Evolutionary conservation across 1,284 basidiomycete genomes (phyloP), one percentile per base, ranked within the genome.

Genomic region (Sanghuangporus baumii): DNA sequence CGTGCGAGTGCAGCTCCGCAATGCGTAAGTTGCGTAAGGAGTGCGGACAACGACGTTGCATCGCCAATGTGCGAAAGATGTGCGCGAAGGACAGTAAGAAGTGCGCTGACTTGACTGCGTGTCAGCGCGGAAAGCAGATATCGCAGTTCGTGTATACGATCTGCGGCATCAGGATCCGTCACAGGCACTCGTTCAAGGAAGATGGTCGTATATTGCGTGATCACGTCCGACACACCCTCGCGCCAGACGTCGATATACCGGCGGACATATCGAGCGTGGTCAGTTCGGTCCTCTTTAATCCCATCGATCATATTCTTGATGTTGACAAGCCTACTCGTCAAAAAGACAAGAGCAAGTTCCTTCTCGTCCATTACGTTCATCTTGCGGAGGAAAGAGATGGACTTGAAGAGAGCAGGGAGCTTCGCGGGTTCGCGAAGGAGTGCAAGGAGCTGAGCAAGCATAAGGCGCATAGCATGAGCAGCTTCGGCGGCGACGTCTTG

Each of bases 11-110:
- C 93, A n/a, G 88, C 85, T 4, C 92, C 87, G 72, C 94, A 96
- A 74, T 97, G 97, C 8, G 91, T 91, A 52, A 98, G 82, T 70
- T 97, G 95, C 0, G 94, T 95, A 59, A 96, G 84, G 55, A 97
- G 81, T 7, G 94, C 89, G 0, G 89, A 87, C 55, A 96, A 82
- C 1, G 89, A 79, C 0, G 88, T 81, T 0, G 90, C 81, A 59
- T 87, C 83, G 74, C 72, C 71, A 54, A 82, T 71, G 59, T 81
- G 78, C 0, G 81, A 75, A 70, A 86, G 71, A 60, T 79, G 69
- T 65, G 14, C 67, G 2, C 75, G 82, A 31, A 89, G 78, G 46
- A 88, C 80, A 6, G 81, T 76, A 16, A 78, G 75, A 34, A 95
- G 79, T 18, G 78, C 77, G 41, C 76, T 76, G 31, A 75, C 72